Evolutionary conservation across 305 asterid genomes (phyloP).

Genomic region (Fraxinus paxiana): DNA sequence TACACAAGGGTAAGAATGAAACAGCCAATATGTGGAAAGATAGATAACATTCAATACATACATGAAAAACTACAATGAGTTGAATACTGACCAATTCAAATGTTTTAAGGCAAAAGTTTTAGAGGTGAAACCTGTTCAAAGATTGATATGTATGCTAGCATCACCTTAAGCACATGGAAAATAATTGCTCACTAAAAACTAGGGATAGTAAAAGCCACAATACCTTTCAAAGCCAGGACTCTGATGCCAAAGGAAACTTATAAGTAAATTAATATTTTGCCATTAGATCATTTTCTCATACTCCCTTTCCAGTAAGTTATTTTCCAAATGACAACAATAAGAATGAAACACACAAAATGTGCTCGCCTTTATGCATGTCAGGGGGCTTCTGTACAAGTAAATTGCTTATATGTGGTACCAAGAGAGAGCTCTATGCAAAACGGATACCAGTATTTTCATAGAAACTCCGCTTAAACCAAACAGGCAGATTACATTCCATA

Average conservation of each 20-base stretch:
- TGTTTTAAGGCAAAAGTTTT: background rate
- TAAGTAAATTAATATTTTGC: background rate
- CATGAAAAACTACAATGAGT: background rate
- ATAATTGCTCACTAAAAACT: conserved; percentile 4
- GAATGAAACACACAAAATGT: background rate
- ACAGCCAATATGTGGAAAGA: conserved; percentile 6
- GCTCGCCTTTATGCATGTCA: background rate
- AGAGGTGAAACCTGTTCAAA: background rate
- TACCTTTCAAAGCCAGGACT: conserved; percentile 1
- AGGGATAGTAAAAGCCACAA: background rate
- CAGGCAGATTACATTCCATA: background rate
- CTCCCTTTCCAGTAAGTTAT: background rate
- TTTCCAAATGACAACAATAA: background rate
- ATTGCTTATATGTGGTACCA: background rate
- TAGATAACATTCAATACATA: background rate
- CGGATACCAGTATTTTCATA: background rate
- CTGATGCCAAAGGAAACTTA: background rate
- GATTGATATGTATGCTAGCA: background rate
- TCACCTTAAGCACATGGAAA: background rate
- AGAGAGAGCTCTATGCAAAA: background rate
- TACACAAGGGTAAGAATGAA: conserved; percentile 22
- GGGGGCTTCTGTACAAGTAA: background rate
- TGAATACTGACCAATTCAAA: background rate
- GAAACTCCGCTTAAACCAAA: background rate
- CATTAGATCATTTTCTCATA: background rate